A percentile compares a stretch with the other conserved stretches of the same genome.
These are phyloP conservation scores for Naematelia aurantialba DNA, from an alignment of 768 basidiomycete species.

Conservation along the genomic window DNA sequence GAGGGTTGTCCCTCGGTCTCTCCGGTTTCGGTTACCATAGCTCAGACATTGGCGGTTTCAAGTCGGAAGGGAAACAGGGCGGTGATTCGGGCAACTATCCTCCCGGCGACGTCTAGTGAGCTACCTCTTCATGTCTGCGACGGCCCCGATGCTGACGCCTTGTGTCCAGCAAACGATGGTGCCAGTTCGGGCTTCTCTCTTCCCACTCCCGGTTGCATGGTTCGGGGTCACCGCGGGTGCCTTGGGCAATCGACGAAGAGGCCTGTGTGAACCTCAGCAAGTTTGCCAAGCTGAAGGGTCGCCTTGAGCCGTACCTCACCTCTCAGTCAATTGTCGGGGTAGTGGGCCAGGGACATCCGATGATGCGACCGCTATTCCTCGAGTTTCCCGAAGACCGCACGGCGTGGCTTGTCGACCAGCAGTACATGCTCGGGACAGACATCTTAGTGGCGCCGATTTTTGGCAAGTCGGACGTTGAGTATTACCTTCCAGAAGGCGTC, in stretches of 20 bases:
- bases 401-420: slow-evolving; percentile 9
- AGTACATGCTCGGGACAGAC: slow-evolving; percentile 14
- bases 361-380: slow-evolving; percentile 12
- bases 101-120: slow-evolving; percentile 6
- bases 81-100: not conserved
- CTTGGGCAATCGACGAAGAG: slow-evolving; percentile 16
- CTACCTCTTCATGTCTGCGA: not conserved
- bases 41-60: slow-evolving; percentile 17
- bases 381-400: slow-evolving; percentile 12
- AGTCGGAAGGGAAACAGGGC: slow-evolving; percentile 14
- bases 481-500: not conserved
- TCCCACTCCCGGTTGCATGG: slow-evolving; percentile 18
- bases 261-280: slow-evolving; percentile 9
- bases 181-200: slow-evolving; percentile 16
- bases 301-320: slow-evolving; percentile 14
- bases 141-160: too few species aligned
- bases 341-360: slow-evolving; percentile 8
- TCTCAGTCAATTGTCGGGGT: slow-evolving; percentile 5
- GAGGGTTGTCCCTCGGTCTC: slow-evolving; percentile 9
- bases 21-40: slow-evolving; percentile 15
- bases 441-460: not conserved
- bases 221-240: slow-evolving; percentile 10
- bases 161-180: slow-evolving; percentile 13
- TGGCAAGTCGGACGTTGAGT: not conserved
- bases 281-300: slow-evolving; percentile 13